Percentiles rank a stretch among this genome's conserved stretches.
phyloP scores from a whole-genome alignment of 139 green algal species.

The Chlamydomonas applanata region DNA sequence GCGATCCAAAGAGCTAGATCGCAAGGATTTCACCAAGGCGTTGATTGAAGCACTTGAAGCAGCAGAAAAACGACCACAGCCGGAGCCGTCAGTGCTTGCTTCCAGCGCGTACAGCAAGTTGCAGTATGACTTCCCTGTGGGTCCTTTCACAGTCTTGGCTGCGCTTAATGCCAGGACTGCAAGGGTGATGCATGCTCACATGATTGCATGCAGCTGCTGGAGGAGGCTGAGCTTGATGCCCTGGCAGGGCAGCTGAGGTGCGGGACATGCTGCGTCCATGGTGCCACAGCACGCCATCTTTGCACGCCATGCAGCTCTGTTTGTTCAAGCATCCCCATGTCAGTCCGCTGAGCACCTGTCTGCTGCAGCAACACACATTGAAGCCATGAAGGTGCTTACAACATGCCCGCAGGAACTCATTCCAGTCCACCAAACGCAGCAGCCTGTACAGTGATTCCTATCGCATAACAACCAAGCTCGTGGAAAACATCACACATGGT shows the following conservation, averaged over 20 bases:
- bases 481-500: constrained; percentile 38
- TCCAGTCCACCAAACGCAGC: background rate
- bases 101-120: constrained; percentile 13
- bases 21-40: background rate
- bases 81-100: background rate
- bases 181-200: background rate
- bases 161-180: background rate
- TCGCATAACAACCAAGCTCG: constrained; percentile 21
- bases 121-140: constrained; percentile 32
- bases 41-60: constrained; percentile 16
- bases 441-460: constrained; percentile 31
- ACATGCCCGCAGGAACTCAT: too few species aligned
- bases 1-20: too few species aligned
- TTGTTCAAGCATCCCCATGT: too few species aligned
- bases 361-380: too few species aligned
- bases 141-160: background rate
- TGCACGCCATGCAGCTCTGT: background rate
- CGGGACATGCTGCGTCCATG: background rate
- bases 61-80: background rate
- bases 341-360: background rate
- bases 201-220: constrained; percentile 12
- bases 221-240: constrained; percentile 6
- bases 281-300: background rate
- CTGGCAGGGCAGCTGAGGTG: constrained; percentile 14
- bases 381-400: too few species aligned